Conservation (phyloP, 2,329 filamentous ascomycete species). For the Aspergillus sp. region DNA sequence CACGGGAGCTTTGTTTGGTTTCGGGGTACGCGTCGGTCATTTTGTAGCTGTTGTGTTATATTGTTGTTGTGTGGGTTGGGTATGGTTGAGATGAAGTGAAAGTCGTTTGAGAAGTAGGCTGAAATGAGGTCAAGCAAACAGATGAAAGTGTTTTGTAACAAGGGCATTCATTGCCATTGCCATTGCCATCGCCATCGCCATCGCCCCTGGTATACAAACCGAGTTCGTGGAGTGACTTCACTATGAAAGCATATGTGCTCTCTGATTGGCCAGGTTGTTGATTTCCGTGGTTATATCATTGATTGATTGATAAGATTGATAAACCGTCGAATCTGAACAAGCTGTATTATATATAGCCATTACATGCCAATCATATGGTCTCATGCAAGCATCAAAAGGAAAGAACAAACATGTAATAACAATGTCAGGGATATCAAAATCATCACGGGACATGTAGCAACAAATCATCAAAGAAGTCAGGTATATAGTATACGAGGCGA, state of each 20-base stretch:
- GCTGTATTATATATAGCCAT: not conserved
- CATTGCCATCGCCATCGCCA: not conserved
- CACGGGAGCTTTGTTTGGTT: not conserved
- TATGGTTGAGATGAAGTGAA: not conserved
- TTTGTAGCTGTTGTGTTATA: not conserved
- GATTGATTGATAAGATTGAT: not conserved
- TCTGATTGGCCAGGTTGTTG: not conserved
- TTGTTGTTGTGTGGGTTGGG: not conserved
- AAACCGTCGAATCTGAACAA: not conserved
- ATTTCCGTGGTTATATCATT: not conserved
- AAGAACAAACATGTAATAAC: not conserved
- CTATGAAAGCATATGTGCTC: not conserved
- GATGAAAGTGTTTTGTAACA: no score
- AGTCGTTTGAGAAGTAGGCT: not conserved
- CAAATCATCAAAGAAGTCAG: not conserved
- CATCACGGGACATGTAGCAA: not conserved
- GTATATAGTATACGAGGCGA: not conserved
- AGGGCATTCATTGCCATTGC: no score
- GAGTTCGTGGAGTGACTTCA: not conserved
- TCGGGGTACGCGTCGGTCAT: conserved; percentile 8
- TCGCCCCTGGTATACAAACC: not conserved
- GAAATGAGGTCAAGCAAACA: no score
- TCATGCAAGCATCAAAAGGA: not conserved
- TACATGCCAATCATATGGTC: no score
- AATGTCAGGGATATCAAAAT: not conserved